A percentile compares a stretch with the other conserved stretches of the same genome.
Conservation (phyloP, 2,329 filamentous ascomycete genomes). For the Fusarium sp. region DNA sequence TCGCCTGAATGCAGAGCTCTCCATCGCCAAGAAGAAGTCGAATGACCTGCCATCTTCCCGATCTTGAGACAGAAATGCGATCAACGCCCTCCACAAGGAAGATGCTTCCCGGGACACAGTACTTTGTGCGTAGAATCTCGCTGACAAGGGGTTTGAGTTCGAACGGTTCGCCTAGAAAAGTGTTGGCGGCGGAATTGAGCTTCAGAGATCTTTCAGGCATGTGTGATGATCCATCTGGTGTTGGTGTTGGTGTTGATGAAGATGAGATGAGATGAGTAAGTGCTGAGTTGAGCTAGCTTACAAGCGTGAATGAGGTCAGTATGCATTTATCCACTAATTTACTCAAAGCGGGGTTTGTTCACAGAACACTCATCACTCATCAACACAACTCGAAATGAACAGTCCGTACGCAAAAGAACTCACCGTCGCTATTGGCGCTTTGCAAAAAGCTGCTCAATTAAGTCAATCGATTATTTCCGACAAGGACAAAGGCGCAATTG, state of each 20-base stretch:
- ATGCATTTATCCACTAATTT: slow-evolving; percentile 43
- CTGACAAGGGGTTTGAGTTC: slow-evolving; percentile 53
- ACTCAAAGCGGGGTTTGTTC: slow-evolving; percentile 36
- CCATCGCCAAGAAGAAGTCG: slow-evolving; percentile 63
- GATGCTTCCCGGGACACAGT: slow-evolving; percentile 58
- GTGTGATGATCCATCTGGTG: slow-evolving; percentile 26
- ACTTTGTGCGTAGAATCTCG: slow-evolving; percentile 59
- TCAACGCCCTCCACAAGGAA: slow-evolving; percentile 62
- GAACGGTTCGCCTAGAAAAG: slow-evolving; percentile 40
- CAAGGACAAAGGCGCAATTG: slow-evolving; percentile 59
- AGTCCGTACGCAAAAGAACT: slow-evolving; percentile 55
- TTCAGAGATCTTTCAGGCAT: slow-evolving; percentile 35
- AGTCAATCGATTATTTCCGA: slow-evolving; percentile 59
- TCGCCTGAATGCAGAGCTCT: slow-evolving; percentile 62
- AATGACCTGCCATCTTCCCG: slow-evolving; percentile 54
- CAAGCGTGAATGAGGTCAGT: slow-evolving; percentile 15
- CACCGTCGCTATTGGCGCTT: slow-evolving; percentile 52
- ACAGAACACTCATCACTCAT: neutral
- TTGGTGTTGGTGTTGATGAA: neutral
- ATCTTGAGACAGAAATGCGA: slow-evolving; percentile 46
- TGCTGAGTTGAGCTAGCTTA: neutral
- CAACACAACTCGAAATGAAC: slow-evolving; percentile 49
- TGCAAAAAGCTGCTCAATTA: slow-evolving; percentile 58
- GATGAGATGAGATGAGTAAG: neutral
- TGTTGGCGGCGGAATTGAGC: slow-evolving; percentile 44